A percentile compares a stretch with the other conserved stretches of the same genome.
phyloP scores from a whole-genome alignment of 768 basidiomycete species.

The Mycena galopus region DNA sequence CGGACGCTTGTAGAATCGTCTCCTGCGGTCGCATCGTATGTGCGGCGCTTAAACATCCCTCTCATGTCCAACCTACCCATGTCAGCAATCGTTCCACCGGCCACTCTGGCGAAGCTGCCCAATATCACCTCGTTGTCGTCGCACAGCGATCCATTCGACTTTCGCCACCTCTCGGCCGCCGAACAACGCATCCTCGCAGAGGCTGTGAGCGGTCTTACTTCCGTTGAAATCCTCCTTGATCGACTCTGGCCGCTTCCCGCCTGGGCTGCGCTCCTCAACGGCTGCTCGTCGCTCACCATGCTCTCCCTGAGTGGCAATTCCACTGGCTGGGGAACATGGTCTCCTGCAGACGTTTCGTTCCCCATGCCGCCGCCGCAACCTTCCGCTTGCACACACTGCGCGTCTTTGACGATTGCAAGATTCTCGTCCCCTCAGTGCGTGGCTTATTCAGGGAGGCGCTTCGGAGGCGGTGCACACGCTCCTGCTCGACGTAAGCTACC shows the following conservation, averaged over 20 bases:
- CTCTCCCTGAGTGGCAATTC: slow-evolving; percentile 10
- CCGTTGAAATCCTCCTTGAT: slow-evolving; percentile 16
- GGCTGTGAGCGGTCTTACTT: slow-evolving; percentile 6
- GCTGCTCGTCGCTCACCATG: slow-evolving; percentile 12
- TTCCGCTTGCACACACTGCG: slow-evolving; percentile 23
- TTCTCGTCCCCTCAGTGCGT: slow-evolving; percentile 24
- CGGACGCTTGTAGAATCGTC: slow-evolving; percentile 16
- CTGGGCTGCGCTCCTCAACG: slow-evolving; percentile 32
- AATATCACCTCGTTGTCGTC: slow-evolving; percentile 17
- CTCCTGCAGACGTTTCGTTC: not conserved
- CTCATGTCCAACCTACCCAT: not conserved
- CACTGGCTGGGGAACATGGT: slow-evolving; percentile 11
- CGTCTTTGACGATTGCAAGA: slow-evolving; percentile 21
- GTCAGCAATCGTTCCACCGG: slow-evolving; percentile 4
- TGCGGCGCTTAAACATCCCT: slow-evolving; percentile 24
- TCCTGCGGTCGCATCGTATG: slow-evolving; percentile 8
- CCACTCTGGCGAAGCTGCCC: slow-evolving; percentile 6
- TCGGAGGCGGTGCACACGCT: slow-evolving; percentile 17
- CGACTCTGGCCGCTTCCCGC: slow-evolving; percentile 26
- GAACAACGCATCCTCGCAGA: not conserved
- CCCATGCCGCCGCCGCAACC: not conserved
- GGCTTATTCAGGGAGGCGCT: slow-evolving; percentile 25
- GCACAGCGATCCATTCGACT: slow-evolving; percentile 31
- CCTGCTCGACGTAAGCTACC: slow-evolving; percentile 14
- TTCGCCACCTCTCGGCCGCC: slow-evolving; percentile 21